Percentiles rank a stretch among this genome's conserved stretches.
phyloP scores from a whole-genome alignment of 164 flowering plant genomes.

The Vitis labrusca region DNA sequence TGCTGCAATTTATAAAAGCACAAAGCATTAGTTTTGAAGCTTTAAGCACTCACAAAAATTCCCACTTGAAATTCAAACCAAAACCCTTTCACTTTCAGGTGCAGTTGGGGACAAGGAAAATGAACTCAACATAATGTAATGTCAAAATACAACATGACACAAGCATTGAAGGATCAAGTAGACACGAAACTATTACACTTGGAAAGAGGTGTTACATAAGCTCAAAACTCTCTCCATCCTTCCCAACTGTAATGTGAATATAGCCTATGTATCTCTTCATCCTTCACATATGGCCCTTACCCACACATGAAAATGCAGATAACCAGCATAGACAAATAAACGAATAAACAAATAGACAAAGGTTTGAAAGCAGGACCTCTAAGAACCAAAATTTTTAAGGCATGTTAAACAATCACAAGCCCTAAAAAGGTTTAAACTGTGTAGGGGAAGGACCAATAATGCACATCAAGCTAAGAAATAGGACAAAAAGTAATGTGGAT shows the following conservation, averaged over 20 bases:
- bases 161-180: background rate
- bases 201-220: background rate
- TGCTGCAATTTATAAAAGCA: slow-evolving; percentile 50
- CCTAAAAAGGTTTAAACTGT: too few relatives aligned
- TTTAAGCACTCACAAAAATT: background rate
- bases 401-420: too few relatives aligned
- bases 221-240: background rate
- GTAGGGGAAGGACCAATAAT: too few relatives aligned
- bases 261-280: background rate
- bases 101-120: background rate
- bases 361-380: too few relatives aligned
- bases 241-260: background rate
- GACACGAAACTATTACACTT: background rate
- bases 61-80: background rate
- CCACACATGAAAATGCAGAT: too few relatives aligned
- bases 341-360: too few relatives aligned
- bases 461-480: too few relatives aligned
- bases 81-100: background rate
- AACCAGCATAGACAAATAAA: too few relatives aligned
- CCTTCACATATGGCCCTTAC: too few relatives aligned
- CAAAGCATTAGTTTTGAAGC: background rate
- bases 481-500: too few relatives aligned
- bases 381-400: too few relatives aligned
- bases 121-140: background rate
- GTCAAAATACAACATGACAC: background rate